Evolutionary conservation across 192 early-diverging fungal genomes (phyloP), one percentile per base, ranked within the genome.

Genomic region (Coemansia sp.): DNA sequence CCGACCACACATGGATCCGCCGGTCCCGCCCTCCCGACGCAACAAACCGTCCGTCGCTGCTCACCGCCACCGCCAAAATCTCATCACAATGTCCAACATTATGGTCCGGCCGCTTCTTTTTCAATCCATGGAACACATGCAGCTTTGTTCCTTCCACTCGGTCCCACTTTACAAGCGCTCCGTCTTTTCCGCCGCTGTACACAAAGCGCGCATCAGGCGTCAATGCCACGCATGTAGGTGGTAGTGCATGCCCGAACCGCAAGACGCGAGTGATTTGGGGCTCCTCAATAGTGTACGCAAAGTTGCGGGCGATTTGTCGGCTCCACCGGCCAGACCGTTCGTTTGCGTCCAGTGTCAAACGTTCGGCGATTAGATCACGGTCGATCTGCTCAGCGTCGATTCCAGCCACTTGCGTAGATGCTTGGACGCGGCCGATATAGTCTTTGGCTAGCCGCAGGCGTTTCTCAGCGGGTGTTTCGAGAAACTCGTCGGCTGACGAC

Each of bases 351-450:
- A 88, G 75, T 57, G 84, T 78, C 53, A 99, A 74, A 20, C 97
- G 85, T 34, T 90, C 86, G 5, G 94, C 93, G 69, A 99, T 94
- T 55, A 98, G 78, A 62, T 97, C 95, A 38, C 88, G 83, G 75
- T 99, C 97, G 34, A 98, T 87, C 63, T 96, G 90, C 47, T 83
- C 90, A 3, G 95, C 96, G 77, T 96, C 94, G 60, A 92, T 89
- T 50, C 91, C 96, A 50, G 85, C 75, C 17, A 87, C 86, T 73
- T 81, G 55, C 15, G 73, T 69, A 5, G 65, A 63, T 47, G 36
- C 81, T 65, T 91, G 77, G 37, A 98, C 85, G 56, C 87, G 90
- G 48, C 85, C 82, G 23, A 99, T 82, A 71, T 99, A 99, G 40
- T 85, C 81, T 82, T 98, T 98, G 37, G 97, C 95, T 57, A 99